Conservation (phyloP, 1,139 yeast species). For the Saccharomyces hybrid region DNA sequence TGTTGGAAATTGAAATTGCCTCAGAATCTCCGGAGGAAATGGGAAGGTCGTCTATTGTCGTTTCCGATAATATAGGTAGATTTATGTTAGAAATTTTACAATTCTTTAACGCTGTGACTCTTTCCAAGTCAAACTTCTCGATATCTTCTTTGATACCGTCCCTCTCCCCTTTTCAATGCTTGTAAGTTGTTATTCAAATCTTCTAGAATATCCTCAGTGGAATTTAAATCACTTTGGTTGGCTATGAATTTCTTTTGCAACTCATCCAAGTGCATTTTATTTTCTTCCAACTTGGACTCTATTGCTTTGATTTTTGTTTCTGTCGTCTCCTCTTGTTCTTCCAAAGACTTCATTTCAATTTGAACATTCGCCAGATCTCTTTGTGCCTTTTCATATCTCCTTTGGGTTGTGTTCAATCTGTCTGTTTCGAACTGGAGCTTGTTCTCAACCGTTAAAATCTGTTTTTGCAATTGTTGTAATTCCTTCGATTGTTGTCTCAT, state of each 20-base stretch:
- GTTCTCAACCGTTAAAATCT: slow-evolving; percentile 53
- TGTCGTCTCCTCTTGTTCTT: slow-evolving; percentile 19
- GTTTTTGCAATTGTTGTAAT: slow-evolving; percentile 51
- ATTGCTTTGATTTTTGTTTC: slow-evolving; percentile 10
- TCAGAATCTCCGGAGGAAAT: slow-evolving; percentile 36
- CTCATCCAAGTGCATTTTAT: slow-evolving; percentile 20
- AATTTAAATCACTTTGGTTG: slow-evolving; percentile 23
- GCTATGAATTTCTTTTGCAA: slow-evolving; percentile 21
- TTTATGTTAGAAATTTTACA: slow-evolving; percentile 68
- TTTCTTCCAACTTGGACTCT: slow-evolving; percentile 22
- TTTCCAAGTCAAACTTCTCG: slow-evolving; percentile 50
- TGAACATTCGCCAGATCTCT: slow-evolving; percentile 23
- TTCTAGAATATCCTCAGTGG: slow-evolving; percentile 25
- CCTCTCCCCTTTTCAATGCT: slow-evolving; percentile 36
- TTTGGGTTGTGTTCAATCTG: slow-evolving; percentile 43
- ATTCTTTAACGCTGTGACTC: slow-evolving; percentile 55
- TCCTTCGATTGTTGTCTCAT: slow-evolving; percentile 57
- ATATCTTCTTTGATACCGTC: slow-evolving; percentile 44
- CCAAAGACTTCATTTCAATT: slow-evolving; percentile 24
- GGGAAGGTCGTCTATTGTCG: slow-evolving; percentile 44
- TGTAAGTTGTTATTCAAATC: slow-evolving; percentile 35
- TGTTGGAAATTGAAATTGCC: slow-evolving; percentile 38
- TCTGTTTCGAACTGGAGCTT: slow-evolving; percentile 60
- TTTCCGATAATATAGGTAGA: slow-evolving; percentile 57
- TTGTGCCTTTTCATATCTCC: slow-evolving; percentile 35